Evolutionary conservation across 2,329 filamentous ascomycete species (phyloP).

Genomic region (Phyllosticta paracitricarpa): DNA sequence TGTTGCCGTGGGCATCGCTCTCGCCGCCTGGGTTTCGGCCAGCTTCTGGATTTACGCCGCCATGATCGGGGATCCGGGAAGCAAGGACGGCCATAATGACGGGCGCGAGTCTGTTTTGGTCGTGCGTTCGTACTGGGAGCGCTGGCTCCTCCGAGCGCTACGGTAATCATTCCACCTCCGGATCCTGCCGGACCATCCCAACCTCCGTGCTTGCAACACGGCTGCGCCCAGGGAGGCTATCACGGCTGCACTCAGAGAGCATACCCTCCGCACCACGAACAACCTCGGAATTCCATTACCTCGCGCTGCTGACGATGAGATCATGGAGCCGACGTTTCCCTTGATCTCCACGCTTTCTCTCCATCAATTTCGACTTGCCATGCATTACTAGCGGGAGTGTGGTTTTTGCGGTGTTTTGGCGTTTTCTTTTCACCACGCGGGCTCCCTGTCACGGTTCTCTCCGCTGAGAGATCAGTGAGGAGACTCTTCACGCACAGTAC

Average conservation of each 20-base stretch:
- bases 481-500: not conserved
- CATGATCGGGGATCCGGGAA: constrained; percentile 51
- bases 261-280: no score
- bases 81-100: constrained; percentile 47
- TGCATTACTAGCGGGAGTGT: constrained; percentile 4
- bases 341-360: not conserved
- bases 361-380: not conserved
- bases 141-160: constrained; percentile 40
- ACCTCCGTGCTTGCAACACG: no score
- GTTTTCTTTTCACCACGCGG: not conserved
- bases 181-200: not conserved
- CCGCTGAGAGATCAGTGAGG: not conserved
- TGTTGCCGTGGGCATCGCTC: constrained; percentile 45
- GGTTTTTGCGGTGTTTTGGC: not conserved
- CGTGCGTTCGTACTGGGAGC: constrained; percentile 51
- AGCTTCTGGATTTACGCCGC: constrained; percentile 53
- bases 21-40: constrained; percentile 49
- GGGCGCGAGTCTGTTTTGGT: constrained; percentile 49
- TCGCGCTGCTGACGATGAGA: no score
- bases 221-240: no score
- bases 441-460: not conserved
- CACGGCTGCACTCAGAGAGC: no score
- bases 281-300: no score
- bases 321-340: no score
- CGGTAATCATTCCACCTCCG: constrained; percentile 8